Evolutionary conservation across 768 basidiomycete species (phyloP).

Genomic region (Agaricus subrufescens): DNA sequence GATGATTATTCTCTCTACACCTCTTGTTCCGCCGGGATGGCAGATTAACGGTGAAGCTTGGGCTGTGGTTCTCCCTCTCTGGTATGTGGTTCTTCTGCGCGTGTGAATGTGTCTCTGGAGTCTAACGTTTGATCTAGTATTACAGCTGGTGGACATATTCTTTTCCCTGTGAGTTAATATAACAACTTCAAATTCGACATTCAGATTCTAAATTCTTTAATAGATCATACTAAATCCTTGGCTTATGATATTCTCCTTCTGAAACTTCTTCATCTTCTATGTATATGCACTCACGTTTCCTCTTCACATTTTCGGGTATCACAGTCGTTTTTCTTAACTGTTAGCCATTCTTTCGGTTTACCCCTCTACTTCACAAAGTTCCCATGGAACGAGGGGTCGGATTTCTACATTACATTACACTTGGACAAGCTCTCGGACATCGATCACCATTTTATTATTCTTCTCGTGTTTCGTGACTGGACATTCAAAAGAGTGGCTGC

Average conservation of each 20-base stretch:
- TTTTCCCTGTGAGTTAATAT: slow-evolving; percentile 60
- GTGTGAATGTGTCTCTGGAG: no score
- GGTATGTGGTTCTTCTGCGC: slow-evolving; percentile 23
- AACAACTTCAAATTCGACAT: neutral
- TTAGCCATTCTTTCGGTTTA: no score
- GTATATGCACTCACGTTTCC: neutral
- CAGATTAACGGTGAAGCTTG: slow-evolving; percentile 56
- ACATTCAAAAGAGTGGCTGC: no score
- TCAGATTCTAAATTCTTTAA: slow-evolving; percentile 3
- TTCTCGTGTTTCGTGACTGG: no score
- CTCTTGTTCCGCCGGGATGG: slow-evolving; percentile 60
- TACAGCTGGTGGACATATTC: slow-evolving; percentile 59
- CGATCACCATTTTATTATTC: no score
- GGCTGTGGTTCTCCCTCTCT: slow-evolving; percentile 74
- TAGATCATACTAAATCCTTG: slow-evolving; percentile 84
- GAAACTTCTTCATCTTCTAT: slow-evolving; percentile 12
- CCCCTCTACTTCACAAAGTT: no score
- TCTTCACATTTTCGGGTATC: neutral
- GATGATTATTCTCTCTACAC: slow-evolving; percentile 53
- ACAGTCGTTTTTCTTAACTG: no score
- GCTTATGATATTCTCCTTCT: slow-evolving; percentile 80
- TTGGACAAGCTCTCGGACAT: no score
- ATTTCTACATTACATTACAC: no score
- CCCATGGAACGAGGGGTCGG: no score
- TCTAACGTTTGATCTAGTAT: slow-evolving; percentile 31